Evolutionary conservation across 345 rosid species (phyloP), one percentile per base, ranked within the genome.

Genomic region (Eucalyptus microcorys): DNA sequence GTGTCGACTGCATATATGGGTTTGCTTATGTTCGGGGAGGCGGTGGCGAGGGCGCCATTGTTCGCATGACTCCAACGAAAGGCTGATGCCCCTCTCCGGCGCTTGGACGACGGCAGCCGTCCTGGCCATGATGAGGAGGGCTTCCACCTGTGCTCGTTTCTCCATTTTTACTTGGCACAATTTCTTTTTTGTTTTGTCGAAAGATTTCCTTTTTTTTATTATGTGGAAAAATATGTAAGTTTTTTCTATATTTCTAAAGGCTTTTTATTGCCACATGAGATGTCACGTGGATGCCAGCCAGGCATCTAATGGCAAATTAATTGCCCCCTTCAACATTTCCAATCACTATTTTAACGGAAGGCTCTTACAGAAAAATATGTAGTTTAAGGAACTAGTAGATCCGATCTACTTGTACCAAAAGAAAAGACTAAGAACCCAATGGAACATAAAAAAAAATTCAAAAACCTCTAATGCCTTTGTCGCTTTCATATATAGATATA

Each of bases 1-100:
- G 0, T 55, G 61, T 55, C 0, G 30, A 10, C 30, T 55, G 30
- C 1, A 55, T 4, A 24, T 24, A 24, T 24, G 30, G 61, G 61
- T 10, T 55, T 55, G 30, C 61, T 55, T 55, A 10, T 55, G 30
- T 24, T 55, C 6, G 61, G 27, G 27, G 61, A 26, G 6, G 61
- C 27, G 30, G 61, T 10, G 30, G 30, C 11, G 6, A 26, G 30
- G 61, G 12, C 30, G 30, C 61, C 5, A 55, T 24, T 22, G 30
- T 9, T 55, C 30, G 6, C 11, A 24, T 24, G 30, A 55, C 61
- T 10, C 61, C 27, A 24, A 10, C 61, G 61, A 55, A 55, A 55
- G 61, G 61, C 61, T 55, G 30, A 24, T 26, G 61, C 12, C 61
- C 61, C 61, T 55, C 27, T 24, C 30, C 61, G 30, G 61, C 13